Conservation (phyloP, 345 rosid genomes). For the Turnera subulata region DNA sequence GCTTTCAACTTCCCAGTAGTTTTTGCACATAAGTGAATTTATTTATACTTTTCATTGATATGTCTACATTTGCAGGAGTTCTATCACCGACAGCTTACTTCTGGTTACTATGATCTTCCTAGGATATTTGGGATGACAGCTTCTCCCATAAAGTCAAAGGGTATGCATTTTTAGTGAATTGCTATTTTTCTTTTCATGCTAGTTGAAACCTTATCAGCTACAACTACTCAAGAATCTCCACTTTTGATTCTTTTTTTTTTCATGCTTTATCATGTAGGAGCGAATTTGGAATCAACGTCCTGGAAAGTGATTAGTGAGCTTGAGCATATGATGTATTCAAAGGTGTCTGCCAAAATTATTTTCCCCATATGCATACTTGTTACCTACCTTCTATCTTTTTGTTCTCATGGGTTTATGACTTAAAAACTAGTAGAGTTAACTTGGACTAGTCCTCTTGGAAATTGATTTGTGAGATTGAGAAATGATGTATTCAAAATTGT, state of each 20-base stretch:
- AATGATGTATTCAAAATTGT: conserved; percentile 80
- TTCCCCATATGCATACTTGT: not conserved
- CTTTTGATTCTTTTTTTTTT: not conserved
- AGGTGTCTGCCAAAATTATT: conserved; percentile 45
- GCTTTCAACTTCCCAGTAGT: too few species aligned
- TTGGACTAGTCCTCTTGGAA: conserved; percentile 45
- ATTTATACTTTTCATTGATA: not conserved
- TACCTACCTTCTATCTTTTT: not conserved
- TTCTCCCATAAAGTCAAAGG: conserved; percentile 78
- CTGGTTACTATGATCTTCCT: conserved; percentile 43
- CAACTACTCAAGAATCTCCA: not conserved
- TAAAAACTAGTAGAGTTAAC: conserved; percentile 27
- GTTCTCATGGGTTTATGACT: too few species aligned
- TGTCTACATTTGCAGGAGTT: conserved; percentile 55
- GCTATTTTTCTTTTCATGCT: not conserved
- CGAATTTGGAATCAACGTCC: conserved; percentile 31
- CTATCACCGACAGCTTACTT: conserved; percentile 45
- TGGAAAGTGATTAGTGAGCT: conserved; percentile 60
- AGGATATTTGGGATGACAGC: conserved; percentile 94
- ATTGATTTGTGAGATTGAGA: conserved; percentile 60
- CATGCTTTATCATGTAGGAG: conserved; percentile 32
- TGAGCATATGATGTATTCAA: conserved; percentile 71
- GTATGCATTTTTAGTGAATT: conserved; percentile 28
- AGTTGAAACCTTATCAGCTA: conserved; percentile 4
- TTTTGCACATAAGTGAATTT: too few species aligned